Conservation (phyloP, 1,139 yeast species). For the Hemisphaericaspora subhashii region DNA sequence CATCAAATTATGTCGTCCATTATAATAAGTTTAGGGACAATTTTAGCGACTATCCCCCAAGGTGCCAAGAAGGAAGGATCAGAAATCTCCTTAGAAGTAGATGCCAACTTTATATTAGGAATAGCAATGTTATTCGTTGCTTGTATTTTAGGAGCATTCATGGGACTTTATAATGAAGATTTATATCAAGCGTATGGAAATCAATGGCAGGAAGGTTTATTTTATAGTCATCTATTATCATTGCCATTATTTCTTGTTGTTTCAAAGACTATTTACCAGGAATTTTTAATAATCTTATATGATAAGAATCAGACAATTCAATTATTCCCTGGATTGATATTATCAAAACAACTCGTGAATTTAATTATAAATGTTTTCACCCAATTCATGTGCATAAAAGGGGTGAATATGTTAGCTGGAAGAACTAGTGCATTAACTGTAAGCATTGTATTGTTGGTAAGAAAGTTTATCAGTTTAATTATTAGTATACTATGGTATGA, state of each 20-base stretch:
- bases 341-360: conserved; percentile 21
- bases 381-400: conserved; percentile 65
- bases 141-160: conserved; percentile 50
- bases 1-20: conserved; percentile 43
- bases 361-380: conserved; percentile 51
- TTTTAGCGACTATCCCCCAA: conserved; percentile 44
- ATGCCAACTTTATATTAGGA: conserved; percentile 36
- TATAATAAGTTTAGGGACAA: conserved; percentile 56
- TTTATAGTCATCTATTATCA: conserved; percentile 59
- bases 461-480: conserved; percentile 61
- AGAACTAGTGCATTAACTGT: conserved; percentile 60
- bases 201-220: conserved; percentile 65
- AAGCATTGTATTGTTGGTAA: conserved; percentile 55
- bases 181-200: conserved; percentile 52
- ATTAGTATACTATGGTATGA: conserved; percentile 53
- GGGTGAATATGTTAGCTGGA: conserved; percentile 65
- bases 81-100: background rate
- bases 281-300: conserved; percentile 16
- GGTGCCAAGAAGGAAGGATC: background rate
- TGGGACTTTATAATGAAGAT: conserved; percentile 57
- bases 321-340: conserved; percentile 1
- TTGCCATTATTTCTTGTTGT: conserved; percentile 54
- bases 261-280: conserved; percentile 15
- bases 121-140: conserved; percentile 44
- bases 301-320: conserved; percentile 2